Evolutionary conservation across 2,329 filamentous ascomycete species (phyloP), one percentile per base, ranked within the genome.

Genomic region (Scorias spongiosa): DNA sequence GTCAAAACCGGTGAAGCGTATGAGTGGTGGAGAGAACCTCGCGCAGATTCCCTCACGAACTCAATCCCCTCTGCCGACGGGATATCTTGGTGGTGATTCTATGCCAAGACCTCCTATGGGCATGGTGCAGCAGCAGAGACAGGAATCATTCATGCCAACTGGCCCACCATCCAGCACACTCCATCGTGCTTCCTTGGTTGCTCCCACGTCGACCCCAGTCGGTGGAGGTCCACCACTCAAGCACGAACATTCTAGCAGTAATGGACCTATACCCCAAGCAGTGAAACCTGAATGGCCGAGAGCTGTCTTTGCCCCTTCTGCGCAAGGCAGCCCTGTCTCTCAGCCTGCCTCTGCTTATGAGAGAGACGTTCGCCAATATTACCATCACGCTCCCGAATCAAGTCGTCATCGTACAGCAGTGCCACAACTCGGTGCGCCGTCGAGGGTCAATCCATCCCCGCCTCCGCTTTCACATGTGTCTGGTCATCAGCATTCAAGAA

Each of bases 381-480:
- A 54, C 39, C 46, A 53, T 11, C 43, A 46, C 9, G 4, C 32
- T 5, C 32, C 32, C 9, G 32, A 36, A 5, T 15, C 11, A 15
- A 9, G 32, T 36, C 32, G 32, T 12, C 32, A 36, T 36, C 32
- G 32, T 9, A 12, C 32, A 15, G 15, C 4, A 36, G 46, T 61
- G 26, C 54, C 52, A n/a, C 44, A 47, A 7, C 47, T 61, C 11
- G 57, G 54, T 36, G 52, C 51, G 29, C 51, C 54, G 14, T 40
- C 47, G 39, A 51, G 58, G 30, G 54, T 48, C 7, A 59, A 59
- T 39, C 57, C 59, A 8, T 61, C 60, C 10, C 59, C 61, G 8
- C 61, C 61, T n/a, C 60, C 60, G 2, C 52, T 53, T 41, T 43
- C 49, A 43, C 51, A 55, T 39, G 43, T 34, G 45, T 41, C 41